Conservation (phyloP, 352 stramenopile genomes). For the Phytophthora citrophthora region DNA sequence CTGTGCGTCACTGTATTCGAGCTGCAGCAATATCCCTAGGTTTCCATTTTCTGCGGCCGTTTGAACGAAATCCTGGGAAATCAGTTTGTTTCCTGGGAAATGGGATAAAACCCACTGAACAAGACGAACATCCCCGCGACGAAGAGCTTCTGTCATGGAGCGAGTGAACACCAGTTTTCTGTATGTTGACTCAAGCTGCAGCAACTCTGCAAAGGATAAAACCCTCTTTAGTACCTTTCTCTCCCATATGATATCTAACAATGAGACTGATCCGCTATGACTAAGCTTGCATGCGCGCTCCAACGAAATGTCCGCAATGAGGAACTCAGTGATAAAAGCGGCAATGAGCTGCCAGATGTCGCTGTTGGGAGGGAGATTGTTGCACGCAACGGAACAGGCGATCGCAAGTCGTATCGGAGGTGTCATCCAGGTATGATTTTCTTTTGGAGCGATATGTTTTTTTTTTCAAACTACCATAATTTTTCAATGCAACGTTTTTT, state of each 20-base stretch:
- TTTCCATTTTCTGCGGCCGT: not conserved
- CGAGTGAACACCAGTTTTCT: constrained; percentile 5
- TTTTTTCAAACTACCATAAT: no score
- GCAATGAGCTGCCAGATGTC: no score
- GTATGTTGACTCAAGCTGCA: constrained; percentile 13
- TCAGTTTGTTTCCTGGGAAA: constrained; percentile 1
- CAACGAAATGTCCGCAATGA: constrained; percentile 5
- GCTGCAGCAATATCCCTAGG: not conserved
- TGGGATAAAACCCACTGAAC: constrained; percentile 17
- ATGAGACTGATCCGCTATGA: not conserved
- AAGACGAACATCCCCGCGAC: not conserved
- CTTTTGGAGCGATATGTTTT: no score
- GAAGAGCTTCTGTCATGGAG: not conserved
- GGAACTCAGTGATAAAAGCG: not conserved
- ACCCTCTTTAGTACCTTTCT: not conserved
- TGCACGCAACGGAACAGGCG: no score
- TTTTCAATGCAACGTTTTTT: no score
- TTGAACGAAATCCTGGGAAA: constrained; percentile 5
- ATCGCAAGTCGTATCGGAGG: no score
- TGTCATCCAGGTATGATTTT: no score
- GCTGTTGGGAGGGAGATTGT: no score
- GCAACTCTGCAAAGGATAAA: constrained; percentile 3
- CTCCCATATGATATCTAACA: constrained; percentile 18
- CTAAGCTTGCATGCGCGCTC: not conserved
- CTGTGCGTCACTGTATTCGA: not conserved